These are phyloP conservation scores for Calonectria pteridis DNA, from an alignment of 2,329 filamentous ascomycete genomes.

Conservation along the genomic window DNA sequence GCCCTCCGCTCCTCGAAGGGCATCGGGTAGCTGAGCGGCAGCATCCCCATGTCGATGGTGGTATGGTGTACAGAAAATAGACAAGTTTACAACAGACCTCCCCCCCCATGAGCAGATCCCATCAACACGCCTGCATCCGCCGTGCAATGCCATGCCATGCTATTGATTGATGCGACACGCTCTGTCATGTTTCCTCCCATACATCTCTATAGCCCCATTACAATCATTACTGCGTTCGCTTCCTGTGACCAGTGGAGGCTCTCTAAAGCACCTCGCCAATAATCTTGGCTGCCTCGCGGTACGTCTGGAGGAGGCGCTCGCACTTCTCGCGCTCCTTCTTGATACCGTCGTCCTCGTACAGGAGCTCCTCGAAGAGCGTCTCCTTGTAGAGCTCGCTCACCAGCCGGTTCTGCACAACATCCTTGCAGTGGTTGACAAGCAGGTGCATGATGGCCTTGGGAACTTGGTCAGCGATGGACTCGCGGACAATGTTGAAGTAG, in stretches of 20 bases:
- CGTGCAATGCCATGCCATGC: slow-evolving; percentile 14
- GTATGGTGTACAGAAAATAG: slow-evolving; percentile 46
- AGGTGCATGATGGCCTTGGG: slow-evolving; percentile 99
- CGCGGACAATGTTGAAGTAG: slow-evolving; percentile 99
- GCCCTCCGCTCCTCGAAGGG: slow-evolving; percentile 35
- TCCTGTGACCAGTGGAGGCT: neutral
- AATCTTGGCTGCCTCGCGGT: slow-evolving; percentile 98
- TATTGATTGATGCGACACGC: slow-evolving; percentile 13
- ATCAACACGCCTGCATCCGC: slow-evolving; percentile 22
- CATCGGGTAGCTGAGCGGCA: slow-evolving; percentile 36
- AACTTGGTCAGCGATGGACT: slow-evolving; percentile 98
- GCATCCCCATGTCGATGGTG: slow-evolving; percentile 41
- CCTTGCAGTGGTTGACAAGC: slow-evolving; percentile 97
- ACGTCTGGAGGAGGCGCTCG: slow-evolving; percentile 93
- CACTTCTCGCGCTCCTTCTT: slow-evolving; percentile 99
- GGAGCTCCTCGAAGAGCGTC: slow-evolving; percentile 86
- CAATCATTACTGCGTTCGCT: slow-evolving; percentile 26
- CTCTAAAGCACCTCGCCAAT: slow-evolving; percentile 91
- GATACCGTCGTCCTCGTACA: slow-evolving; percentile 97
- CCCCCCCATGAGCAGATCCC: slow-evolving; percentile 27
- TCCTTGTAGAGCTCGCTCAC: slow-evolving; percentile 98
- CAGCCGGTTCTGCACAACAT: slow-evolving; percentile 95
- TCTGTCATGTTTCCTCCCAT: slow-evolving; percentile 26
- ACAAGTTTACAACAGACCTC: slow-evolving; percentile 41
- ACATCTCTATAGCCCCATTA: slow-evolving; percentile 30